These are phyloP conservation scores for Parsonsia alboflavescens DNA, from an alignment of 257 asterid genomes.

Conservation along the genomic window DNA sequence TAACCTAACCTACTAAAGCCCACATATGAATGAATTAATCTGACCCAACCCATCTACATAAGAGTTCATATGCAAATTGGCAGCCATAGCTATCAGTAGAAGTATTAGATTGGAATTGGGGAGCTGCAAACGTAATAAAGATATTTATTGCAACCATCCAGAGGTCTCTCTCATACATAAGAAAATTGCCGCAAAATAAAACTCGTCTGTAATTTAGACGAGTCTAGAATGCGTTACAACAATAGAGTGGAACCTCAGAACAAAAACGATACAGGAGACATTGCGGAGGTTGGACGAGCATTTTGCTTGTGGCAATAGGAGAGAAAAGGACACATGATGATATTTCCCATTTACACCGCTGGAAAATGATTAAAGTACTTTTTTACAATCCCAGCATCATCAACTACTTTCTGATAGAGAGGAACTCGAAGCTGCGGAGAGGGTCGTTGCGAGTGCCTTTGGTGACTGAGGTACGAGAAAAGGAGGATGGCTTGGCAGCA, in stretches of 20 bases:
- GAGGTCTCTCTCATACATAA: slow-evolving; percentile 17
- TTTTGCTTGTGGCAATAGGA: slow-evolving; percentile 20
- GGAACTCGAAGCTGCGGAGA: slow-evolving; percentile 89
- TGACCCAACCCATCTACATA: too few relatives aligned
- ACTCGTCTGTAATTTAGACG: slow-evolving; percentile 38
- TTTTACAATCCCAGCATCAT: slow-evolving; percentile 11
- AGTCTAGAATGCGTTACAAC: slow-evolving; percentile 29
- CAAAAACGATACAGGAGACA: slow-evolving; percentile 29
- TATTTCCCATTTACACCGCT: slow-evolving; percentile 37
- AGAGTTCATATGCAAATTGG: too few relatives aligned
- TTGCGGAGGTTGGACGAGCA: slow-evolving; percentile 16
- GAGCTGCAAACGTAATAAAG: neutral
- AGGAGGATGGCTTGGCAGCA: slow-evolving; percentile 51
- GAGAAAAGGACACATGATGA: neutral
- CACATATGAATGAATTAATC: too few relatives aligned
- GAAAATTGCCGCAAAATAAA: slow-evolving; percentile 27
- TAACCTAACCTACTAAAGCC: too few relatives aligned
- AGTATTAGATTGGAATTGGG: too few relatives aligned
- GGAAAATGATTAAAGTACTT: slow-evolving; percentile 20
- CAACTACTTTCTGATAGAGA: slow-evolving; percentile 41
- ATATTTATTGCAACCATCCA: slow-evolving; percentile 15
- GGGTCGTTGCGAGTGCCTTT: slow-evolving; percentile 74
- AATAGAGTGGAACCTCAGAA: slow-evolving; percentile 24
- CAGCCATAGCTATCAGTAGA: too few relatives aligned
- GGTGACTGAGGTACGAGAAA: slow-evolving; percentile 41